Conservation (phyloP, 2,329 filamentous ascomycete species). For the Ascosphaera apis region DNA sequence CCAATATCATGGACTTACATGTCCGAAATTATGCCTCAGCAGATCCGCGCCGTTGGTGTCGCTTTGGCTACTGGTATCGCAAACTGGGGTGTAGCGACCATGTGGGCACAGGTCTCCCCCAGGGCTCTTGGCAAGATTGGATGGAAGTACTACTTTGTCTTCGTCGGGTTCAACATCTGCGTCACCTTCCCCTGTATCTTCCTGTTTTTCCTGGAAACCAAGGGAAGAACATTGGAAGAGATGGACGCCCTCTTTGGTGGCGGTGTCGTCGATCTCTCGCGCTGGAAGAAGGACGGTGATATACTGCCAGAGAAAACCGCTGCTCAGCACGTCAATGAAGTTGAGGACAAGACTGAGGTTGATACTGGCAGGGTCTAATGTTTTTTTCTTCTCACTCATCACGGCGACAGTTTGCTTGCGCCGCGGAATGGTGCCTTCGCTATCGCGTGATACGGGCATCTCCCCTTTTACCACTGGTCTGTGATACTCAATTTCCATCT, state of each 20-base stretch:
- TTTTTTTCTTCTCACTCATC: too few relatives aligned
- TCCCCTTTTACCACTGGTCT: too few relatives aligned
- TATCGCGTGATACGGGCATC: too few relatives aligned
- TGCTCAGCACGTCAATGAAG: too few relatives aligned
- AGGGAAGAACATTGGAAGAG: conserved; percentile 5
- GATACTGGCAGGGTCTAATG: too few relatives aligned
- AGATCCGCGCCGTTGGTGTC: conserved; percentile 20
- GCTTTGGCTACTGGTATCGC: conserved; percentile 21
- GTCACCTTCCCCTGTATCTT: conserved; percentile 3
- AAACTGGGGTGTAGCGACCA: neutral
- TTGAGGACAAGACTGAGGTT: too few relatives aligned
- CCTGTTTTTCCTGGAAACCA: conserved; percentile 6
- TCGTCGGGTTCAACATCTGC: conserved; percentile 11
- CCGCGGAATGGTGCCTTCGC: too few relatives aligned
- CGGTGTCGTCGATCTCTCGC: neutral
- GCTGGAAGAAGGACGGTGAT: too few relatives aligned
- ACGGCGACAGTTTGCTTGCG: too few relatives aligned
- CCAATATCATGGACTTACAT: conserved; percentile 26
- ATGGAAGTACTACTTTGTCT: conserved; percentile 17
- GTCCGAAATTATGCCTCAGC: conserved; percentile 24
- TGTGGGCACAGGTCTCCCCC: conserved; percentile 1
- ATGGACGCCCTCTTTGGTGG: conserved; percentile 4
- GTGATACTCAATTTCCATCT: too few relatives aligned
- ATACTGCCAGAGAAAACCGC: too few relatives aligned
- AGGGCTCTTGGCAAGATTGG: conserved; percentile 12